Conservation (phyloP, 2,329 filamentous ascomycete species). For the Fusarium veterinarium region DNA sequence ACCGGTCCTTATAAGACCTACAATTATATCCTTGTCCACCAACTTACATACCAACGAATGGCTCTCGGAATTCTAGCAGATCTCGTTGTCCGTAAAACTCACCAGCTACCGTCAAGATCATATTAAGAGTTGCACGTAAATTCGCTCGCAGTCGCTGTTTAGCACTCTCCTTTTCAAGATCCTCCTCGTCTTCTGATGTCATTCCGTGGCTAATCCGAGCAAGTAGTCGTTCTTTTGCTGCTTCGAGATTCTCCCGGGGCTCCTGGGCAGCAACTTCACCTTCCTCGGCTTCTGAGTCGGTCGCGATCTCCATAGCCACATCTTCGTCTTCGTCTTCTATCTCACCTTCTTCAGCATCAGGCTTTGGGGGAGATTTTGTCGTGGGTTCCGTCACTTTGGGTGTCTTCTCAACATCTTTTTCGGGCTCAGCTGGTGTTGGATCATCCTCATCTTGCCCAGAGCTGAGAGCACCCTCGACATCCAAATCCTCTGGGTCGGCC, state of each 20-base stretch:
- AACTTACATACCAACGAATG: conserved; percentile 61
- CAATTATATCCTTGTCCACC: conserved; percentile 2
- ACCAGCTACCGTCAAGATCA: conserved; percentile 89
- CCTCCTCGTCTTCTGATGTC: conserved; percentile 42
- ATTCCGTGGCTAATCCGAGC: conserved; percentile 53
- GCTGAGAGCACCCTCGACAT: conserved; percentile 45
- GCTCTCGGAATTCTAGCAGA: conserved; percentile 78
- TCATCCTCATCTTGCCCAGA: conserved; percentile 27
- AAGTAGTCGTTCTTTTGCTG: conserved; percentile 61
- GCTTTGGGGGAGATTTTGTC: neutral
- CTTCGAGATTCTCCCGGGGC: conserved; percentile 56
- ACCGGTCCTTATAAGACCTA: conserved; percentile 21
- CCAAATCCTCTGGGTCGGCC: conserved; percentile 48
- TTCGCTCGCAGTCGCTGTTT: conserved; percentile 57
- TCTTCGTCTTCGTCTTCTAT: conserved; percentile 49
- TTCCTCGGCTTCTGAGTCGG: conserved; percentile 52
- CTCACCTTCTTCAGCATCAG: conserved; percentile 42
- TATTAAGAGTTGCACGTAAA: conserved; percentile 82
- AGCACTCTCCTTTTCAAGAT: conserved; percentile 43
- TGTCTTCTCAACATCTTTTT: conserved; percentile 17
- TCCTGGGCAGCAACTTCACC: conserved; percentile 46
- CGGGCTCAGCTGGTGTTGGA: conserved; percentile 3
- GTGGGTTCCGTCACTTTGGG: neutral
- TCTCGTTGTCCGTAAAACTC: conserved; percentile 93
- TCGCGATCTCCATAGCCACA: conserved; percentile 57